These are phyloP conservation scores for Ormosia emarginata DNA, from an alignment of 306 rosid genomes.

Conservation along the genomic window DNA sequence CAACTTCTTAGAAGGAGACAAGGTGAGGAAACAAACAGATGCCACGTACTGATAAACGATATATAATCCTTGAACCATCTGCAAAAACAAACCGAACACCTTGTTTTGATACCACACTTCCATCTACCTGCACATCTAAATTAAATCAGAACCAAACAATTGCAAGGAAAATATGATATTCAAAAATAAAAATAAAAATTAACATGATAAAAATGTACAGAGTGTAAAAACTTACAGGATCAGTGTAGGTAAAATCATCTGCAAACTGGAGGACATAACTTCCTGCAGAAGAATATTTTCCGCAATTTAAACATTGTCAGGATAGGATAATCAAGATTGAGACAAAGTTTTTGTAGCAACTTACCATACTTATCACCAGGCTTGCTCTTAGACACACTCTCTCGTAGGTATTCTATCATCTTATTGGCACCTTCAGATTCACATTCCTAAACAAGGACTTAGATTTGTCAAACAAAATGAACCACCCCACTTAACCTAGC, in stretches of 20 bases:
- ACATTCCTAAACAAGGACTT: constrained; percentile 65
- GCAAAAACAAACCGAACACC: constrained; percentile 91
- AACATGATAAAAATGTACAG: constrained; percentile 1
- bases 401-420: constrained; percentile 76
- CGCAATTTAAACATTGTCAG: background rate
- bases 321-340: constrained; percentile 14
- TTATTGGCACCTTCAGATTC: constrained; percentile 88
- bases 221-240: constrained; percentile 62
- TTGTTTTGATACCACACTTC: constrained; percentile 85
- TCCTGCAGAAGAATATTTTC: constrained; percentile 47
- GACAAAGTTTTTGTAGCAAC: constrained; percentile 23
- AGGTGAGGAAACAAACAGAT: background rate
- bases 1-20: background rate
- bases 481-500: constrained; percentile 11
- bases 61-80: constrained; percentile 95
- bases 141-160: background rate
- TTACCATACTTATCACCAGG: constrained; percentile 81
- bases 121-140: constrained; percentile 66
- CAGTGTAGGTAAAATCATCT: constrained; percentile 84
- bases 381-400: constrained; percentile 58
- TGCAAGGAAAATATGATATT: background rate
- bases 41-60: constrained; percentile 79
- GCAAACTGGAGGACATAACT: constrained; percentile 79
- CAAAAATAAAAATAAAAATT: background rate
- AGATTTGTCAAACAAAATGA: constrained; percentile 16